These are phyloP conservation scores for Coemansia sp. DNA, from an alignment of 192 early-diverging fungal species.

Conservation along the genomic window DNA sequence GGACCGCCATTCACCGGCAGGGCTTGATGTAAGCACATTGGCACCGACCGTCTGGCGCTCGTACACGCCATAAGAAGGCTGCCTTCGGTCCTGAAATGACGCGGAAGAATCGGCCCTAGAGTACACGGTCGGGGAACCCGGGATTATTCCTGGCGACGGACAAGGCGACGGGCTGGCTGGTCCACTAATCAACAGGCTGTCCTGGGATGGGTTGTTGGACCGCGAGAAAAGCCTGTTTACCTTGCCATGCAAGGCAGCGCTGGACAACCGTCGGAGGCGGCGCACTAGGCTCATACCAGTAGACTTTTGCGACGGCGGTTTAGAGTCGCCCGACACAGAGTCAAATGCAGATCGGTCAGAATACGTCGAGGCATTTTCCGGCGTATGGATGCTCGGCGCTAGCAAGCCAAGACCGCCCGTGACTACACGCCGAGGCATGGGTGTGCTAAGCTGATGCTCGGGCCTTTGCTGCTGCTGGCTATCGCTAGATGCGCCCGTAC, in stretches of 20 bases:
- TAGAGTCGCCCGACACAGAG: slow-evolving; percentile 38
- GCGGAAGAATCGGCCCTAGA: neutral
- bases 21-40: slow-evolving; percentile 6
- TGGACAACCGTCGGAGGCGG: slow-evolving; percentile 43
- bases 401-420: slow-evolving; percentile 35
- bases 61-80: neutral
- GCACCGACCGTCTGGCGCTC: slow-evolving; percentile 6
- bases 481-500: neutral
- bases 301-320: slow-evolving; percentile 48
- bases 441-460: slow-evolving; percentile 17
- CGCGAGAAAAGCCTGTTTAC: slow-evolving; percentile 50
- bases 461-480: neutral
- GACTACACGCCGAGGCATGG: slow-evolving; percentile 31
- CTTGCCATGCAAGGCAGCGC: slow-evolving; percentile 44
- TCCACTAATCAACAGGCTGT: slow-evolving; percentile 28
- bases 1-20: slow-evolving; percentile 18
- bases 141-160: slow-evolving; percentile 9
- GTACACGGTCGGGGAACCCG: slow-evolving; percentile 7
- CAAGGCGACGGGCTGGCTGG: slow-evolving; percentile 19
- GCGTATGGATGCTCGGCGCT: slow-evolving; percentile 29
- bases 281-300: slow-evolving; percentile 41
- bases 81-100: neutral
- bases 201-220: slow-evolving; percentile 40
- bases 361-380: slow-evolving; percentile 36
- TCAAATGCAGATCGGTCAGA: slow-evolving; percentile 29